phyloP scores from a whole-genome alignment of 1,284 basidiomycete species.

The Moesziomyces globuligerus region DNA sequence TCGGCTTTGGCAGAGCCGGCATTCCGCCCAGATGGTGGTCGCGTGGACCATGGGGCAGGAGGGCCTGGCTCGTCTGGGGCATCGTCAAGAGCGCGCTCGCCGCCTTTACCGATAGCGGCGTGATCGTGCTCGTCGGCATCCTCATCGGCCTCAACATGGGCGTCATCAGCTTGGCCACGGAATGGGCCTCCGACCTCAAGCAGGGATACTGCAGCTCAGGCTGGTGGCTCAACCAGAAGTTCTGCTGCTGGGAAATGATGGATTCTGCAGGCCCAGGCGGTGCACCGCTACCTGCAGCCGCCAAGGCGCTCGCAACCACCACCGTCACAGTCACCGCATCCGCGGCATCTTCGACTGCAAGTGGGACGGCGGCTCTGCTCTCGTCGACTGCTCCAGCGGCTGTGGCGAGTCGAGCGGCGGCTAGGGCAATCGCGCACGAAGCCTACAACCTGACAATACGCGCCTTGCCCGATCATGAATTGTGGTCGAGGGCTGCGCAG shows the following conservation, averaged over 20 bases:
- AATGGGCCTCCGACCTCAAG: constrained; percentile 97
- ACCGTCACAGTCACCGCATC: constrained; percentile 39
- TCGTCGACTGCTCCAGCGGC: constrained; percentile 12
- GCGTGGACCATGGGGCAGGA: constrained; percentile 29
- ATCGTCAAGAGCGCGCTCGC: constrained; percentile 45
- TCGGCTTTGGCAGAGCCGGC: constrained; percentile 33
- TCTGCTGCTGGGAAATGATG: constrained; percentile 89
- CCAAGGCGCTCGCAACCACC: constrained; percentile 34
- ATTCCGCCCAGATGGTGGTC: constrained; percentile 55
- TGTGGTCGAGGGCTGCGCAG: constrained; percentile 28
- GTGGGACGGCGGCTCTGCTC: constrained; percentile 3
- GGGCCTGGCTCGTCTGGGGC: constrained; percentile 50
- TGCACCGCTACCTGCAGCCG: constrained; percentile 42
- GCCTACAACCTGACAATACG: constrained; percentile 33
- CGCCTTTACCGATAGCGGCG: constrained; percentile 60
- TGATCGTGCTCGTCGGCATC: constrained; percentile 72
- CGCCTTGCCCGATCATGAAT: constrained; percentile 13
- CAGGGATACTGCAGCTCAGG: constrained; percentile 95
- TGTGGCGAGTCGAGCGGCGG: background rate
- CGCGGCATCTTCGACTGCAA: background rate
- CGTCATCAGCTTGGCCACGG: constrained; percentile 93
- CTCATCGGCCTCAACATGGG: constrained; percentile 93
- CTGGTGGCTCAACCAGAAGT: constrained; percentile 98
- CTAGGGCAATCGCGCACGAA: background rate
- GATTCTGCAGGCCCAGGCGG: constrained; percentile 61